A percentile compares a stretch with the other conserved stretches of the same genome.
These are phyloP conservation scores for Lasiosphaeria hispida DNA, from an alignment of 495 filamentous ascomycete genomes.

Conservation along the genomic window DNA sequence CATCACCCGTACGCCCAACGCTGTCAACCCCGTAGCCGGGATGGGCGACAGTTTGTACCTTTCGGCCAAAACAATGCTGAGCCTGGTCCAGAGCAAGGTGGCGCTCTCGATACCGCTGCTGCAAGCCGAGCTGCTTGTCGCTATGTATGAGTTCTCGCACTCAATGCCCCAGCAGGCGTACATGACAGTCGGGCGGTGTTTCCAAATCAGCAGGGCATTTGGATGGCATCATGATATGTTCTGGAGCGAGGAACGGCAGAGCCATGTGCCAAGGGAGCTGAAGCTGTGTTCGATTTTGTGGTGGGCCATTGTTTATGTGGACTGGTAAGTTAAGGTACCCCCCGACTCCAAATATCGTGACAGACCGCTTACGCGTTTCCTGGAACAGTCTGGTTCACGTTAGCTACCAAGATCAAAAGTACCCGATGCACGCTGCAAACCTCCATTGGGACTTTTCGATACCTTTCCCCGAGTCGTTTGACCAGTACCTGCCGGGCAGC, in stretches of 20 bases:
- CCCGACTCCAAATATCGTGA: too few species aligned
- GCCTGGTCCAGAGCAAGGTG: constrained; percentile 23
- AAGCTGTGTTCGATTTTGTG: constrained; percentile 32
- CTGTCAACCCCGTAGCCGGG: constrained; percentile 11
- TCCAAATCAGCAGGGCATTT: constrained; percentile 28
- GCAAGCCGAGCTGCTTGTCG: constrained; percentile 72
- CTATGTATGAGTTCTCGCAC: constrained; percentile 84
- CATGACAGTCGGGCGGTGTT: constrained; percentile 26
- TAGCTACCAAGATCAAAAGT: constrained; percentile 28
- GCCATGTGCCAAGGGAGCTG: constrained; percentile 15
- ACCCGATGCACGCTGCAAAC: constrained; percentile 25
- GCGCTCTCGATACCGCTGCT: constrained; percentile 39
- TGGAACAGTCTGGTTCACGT: constrained; percentile 24
- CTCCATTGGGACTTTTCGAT: constrained; percentile 17
- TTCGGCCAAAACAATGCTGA: constrained; percentile 29
- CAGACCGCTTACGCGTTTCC: not conserved
- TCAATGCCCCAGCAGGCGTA: constrained; percentile 65
- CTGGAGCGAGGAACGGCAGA: constrained; percentile 19
- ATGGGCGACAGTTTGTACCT: constrained; percentile 25
- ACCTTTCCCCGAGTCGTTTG: constrained; percentile 26
- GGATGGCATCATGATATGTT: constrained; percentile 27
- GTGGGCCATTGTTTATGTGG: constrained; percentile 34
- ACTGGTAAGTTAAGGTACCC: constrained; percentile 27
- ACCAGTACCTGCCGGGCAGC: constrained; percentile 19
- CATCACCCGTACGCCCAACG: constrained; percentile 17